Conservation (phyloP, 1,284 basidiomycete species). For the Puccinia polysora region DNA sequence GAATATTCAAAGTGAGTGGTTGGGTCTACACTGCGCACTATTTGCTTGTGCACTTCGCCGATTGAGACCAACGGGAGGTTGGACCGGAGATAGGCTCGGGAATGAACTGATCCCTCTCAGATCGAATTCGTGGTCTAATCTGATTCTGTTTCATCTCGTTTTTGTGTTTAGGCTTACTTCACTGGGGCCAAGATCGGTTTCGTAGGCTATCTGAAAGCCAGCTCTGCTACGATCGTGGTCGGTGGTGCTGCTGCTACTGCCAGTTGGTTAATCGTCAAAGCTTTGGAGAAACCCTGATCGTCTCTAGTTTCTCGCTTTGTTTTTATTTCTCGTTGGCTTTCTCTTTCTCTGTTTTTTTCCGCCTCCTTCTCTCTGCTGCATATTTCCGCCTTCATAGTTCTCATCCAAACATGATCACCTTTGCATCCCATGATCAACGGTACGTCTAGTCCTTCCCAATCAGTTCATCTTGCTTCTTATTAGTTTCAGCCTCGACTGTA, state of each 20-base stretch:
- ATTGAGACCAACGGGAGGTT: neutral
- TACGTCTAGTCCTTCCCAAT: too few species aligned
- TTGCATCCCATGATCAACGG: too few species aligned
- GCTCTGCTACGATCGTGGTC: slow-evolving; percentile 29
- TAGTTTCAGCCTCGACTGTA: too few species aligned
- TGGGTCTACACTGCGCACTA: neutral
- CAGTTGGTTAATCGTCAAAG: slow-evolving; percentile 34
- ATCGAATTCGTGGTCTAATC: neutral
- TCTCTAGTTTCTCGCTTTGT: neutral
- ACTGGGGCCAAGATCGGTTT: slow-evolving; percentile 33
- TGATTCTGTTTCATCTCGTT: neutral
- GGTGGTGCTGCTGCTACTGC: slow-evolving; percentile 40
- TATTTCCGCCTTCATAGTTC: too few species aligned
- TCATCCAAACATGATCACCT: too few species aligned
- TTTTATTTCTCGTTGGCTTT: neutral
- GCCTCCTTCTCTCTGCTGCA: too few species aligned
- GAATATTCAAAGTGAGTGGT: slow-evolving; percentile 29
- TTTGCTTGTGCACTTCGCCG: neutral
- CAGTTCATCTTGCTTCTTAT: too few species aligned
- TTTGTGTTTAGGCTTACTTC: slow-evolving; percentile 24
- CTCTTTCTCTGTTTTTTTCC: too few species aligned
- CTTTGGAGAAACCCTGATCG: slow-evolving; percentile 6
- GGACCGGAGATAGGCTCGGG: too few species aligned
- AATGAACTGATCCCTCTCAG: too few species aligned
- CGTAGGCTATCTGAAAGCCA: slow-evolving; percentile 26